Evolutionary conservation across 139 green algal species (phyloP), one percentile per base, ranked within the genome.

Genomic region (Coelastrella sp.): DNA sequence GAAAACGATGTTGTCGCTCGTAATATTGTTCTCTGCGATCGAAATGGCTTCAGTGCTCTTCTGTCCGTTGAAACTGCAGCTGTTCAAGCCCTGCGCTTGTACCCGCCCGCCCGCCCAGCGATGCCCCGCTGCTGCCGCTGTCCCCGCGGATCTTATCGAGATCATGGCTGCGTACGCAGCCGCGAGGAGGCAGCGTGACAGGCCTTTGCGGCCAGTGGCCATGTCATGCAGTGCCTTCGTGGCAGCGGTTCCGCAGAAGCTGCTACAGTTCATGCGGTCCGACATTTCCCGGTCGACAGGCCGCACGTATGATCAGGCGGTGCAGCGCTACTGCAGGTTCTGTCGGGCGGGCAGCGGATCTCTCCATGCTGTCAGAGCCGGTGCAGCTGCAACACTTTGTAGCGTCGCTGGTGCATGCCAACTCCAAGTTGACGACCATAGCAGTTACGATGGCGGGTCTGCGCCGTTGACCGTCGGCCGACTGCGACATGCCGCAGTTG

Each of bases 351-450:
- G 54, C 76, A 13, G 76, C 76, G 4, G 76, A 47, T 4, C 11
- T 0, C 2, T 5, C 76, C 5, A 22, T 82, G 76, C 23, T 22
- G 47, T 47, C 76, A 65, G 76, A 60, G 8, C 76, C 76, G 54
- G 32, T 54, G 10, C 23, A 82, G 54, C 16, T 82, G 23, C 47
- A 82, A 47, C 23, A 60, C 5, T 82, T 82, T 16, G 22, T 82
- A n/a, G 32, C 47, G 5, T 82, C 47, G 16, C n/a, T 82, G 76
- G 76, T 82, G 32, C 16, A 22, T 32, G 76, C 76, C 7, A 82
- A 82, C 76, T 82, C 59, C 76, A 82, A 82, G 10, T 16, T 82
- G 76, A 64, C 76, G 22, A 82, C 76, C 11, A 82, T 82, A 59
- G 23, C 23, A 23, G 76, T n/a, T 5, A 82, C 76, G 3, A 82